Evolutionary conservation across 2,329 filamentous ascomycete species (phyloP).

Genomic region (Botrytis fabae): DNA sequence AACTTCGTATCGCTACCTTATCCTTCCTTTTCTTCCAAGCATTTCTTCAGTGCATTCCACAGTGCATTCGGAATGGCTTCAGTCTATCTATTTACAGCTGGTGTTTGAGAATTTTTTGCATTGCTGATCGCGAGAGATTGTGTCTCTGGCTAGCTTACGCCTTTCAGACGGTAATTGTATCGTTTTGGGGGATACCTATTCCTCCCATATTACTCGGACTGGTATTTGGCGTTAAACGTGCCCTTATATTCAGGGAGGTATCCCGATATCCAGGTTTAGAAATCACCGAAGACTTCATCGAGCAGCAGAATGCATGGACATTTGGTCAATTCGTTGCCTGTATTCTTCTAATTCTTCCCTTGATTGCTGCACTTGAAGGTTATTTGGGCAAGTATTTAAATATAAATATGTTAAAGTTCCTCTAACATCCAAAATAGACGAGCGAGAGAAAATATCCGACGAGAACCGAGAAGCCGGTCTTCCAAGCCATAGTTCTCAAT

Average conservation of each 20-base stretch:
- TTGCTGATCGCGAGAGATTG: not conserved
- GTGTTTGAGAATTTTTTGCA: not conserved
- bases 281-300: slow-evolving; percentile 11
- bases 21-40: slow-evolving; percentile 9
- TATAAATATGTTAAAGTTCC: too few species aligned
- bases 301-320: slow-evolving; percentile 14
- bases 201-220: not conserved
- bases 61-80: not conserved
- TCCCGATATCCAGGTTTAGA: not conserved
- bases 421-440: not conserved
- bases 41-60: slow-evolving; percentile 8
- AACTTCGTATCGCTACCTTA: not conserved
- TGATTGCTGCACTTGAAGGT: slow-evolving; percentile 16
- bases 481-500: not conserved
- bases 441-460: not conserved
- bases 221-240: not conserved
- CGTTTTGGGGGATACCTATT: slow-evolving; percentile 7
- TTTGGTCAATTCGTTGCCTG: slow-evolving; percentile 14
- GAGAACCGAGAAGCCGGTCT: not conserved
- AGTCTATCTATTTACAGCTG: not conserved
- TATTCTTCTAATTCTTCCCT: slow-evolving; percentile 5
- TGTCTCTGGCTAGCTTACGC: not conserved
- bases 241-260: not conserved
- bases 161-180: not conserved
- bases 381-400: not conserved